A percentile compares a stretch with the other conserved stretches of the same genome.
Evolutionary conservation across 768 basidiomycete genomes (phyloP).

Genomic region (Coprinopsis sp.): DNA sequence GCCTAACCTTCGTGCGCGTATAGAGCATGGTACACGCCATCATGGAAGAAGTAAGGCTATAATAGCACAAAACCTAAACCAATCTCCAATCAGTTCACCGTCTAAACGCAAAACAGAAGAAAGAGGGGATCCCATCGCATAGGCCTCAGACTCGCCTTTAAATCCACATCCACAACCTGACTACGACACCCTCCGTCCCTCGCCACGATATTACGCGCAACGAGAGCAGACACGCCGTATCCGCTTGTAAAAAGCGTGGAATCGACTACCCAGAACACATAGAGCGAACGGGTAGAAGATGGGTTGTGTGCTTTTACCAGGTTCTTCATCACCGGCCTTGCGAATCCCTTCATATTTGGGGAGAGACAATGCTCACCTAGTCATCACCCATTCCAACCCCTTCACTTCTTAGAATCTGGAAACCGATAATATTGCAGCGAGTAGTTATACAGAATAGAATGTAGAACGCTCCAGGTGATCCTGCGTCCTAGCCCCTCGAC

Average conservation of each 20-base stretch:
- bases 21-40: too few species aligned
- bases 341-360: too few species aligned
- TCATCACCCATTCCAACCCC: conserved; percentile 21
- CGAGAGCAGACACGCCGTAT: conserved; percentile 13
- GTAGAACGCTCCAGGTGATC: conserved; percentile 87
- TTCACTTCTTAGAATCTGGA: conserved; percentile 14
- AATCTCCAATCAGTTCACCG: neutral
- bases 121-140: conserved; percentile 3
- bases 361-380: too few species aligned
- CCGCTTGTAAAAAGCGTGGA: conserved; percentile 31
- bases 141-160: conserved; percentile 87
- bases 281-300: conserved; percentile 24
- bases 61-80: too few species aligned
- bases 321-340: conserved; percentile 72
- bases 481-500: conserved; percentile 88
- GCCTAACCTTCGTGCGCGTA: too few species aligned
- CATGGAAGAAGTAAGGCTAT: neutral
- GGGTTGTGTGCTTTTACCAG: conserved; percentile 89
- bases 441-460: conserved; percentile 24
- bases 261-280: too few species aligned
- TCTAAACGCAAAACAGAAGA: neutral
- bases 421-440: neutral
- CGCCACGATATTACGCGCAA: conserved; percentile 12
- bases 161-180: conserved; percentile 71
- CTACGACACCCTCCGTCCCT: conserved; percentile 24